Evolutionary conservation across 2,329 filamentous ascomycete species (phyloP), one percentile per base, ranked within the genome.

Genomic region (Monosporascus sp.): DNA sequence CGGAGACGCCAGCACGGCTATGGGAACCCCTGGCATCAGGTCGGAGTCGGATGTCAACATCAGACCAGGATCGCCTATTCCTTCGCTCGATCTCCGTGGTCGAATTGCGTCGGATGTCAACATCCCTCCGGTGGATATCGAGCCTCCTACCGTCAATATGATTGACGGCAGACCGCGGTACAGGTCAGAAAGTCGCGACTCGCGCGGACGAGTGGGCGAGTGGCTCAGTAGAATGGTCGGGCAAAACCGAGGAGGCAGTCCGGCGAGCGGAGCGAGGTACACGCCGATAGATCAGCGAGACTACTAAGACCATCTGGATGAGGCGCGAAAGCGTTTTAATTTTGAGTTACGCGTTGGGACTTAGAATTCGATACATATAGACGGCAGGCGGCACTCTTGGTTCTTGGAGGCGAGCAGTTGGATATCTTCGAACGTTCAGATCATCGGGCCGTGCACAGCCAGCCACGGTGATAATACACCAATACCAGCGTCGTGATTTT

Each of bases 1-100:
- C 65, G 94, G 94, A 59, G 94, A 99, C 70, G 89, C 92, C 37
- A 94, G 89, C 25, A 92, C 90, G 2, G 83, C 87, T 11, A 86
- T 89, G 48, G 80, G 77, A 41, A 96, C 93, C 0, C 92, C 93
- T 1, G 83, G 85, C 45, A 78, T 90, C 1, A 86, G 85, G 52
- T 72, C 72, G 14, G 91, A 97, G 72, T 85, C 86, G 8, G 90
- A 89, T n/a, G 90, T 90, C 3, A 77, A 96, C 11, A 85, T 96
- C 70, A 83, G 85, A 45, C 80, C 81, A 39, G 84, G 84, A 44
- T 96, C 92, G n/a, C 89, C 89, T 2, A 82, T 89, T 8, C 87
- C 87, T 37, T 92, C 88, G 11, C 83, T 90, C 59, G 86, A 89
- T 60, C 81, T 91, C 47, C 83, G 86, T 49, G 77, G 77, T 52